Conservation (phyloP, 176 grass and related monocot genomes). For the Avena sativa region DNA sequence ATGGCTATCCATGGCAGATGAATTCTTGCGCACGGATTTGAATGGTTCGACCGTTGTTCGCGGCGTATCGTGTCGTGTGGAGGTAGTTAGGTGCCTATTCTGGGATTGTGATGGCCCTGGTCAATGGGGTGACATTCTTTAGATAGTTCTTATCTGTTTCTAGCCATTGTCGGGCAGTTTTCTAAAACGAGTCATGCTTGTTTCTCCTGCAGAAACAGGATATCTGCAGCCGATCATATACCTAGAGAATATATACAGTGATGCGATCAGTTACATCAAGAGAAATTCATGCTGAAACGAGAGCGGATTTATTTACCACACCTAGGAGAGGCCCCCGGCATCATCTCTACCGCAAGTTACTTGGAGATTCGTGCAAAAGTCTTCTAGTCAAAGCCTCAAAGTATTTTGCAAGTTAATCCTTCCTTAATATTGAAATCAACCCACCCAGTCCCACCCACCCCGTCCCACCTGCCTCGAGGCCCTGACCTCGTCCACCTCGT, state of each 20-base stretch:
- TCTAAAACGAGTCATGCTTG: neutral
- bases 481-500: no score
- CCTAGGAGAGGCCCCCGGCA: no score
- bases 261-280: no score
- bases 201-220: neutral
- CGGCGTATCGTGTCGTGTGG: constrained; percentile 28
- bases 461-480: no score
- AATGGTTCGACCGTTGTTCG: constrained; percentile 23
- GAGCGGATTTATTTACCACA: no score
- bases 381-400: no score
- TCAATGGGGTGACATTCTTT: constrained; percentile 12
- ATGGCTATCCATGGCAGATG: neutral
- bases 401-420: no score
- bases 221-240: neutral
- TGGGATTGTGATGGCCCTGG: constrained; percentile 24
- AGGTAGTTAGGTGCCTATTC: constrained; percentile 38
- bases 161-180: neutral
- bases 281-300: no score
- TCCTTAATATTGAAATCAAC: no score
- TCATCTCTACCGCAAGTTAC: no score
- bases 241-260: neutral
- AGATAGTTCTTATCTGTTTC: constrained; percentile 7
- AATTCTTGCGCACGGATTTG: neutral
- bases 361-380: no score
- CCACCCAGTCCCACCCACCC: no score